A percentile compares a stretch with the other conserved stretches of the same genome.
These are phyloP conservation scores for Hypoxylon sp. DNA, from an alignment of 2,329 filamentous ascomycete species.

Conservation along the genomic window DNA sequence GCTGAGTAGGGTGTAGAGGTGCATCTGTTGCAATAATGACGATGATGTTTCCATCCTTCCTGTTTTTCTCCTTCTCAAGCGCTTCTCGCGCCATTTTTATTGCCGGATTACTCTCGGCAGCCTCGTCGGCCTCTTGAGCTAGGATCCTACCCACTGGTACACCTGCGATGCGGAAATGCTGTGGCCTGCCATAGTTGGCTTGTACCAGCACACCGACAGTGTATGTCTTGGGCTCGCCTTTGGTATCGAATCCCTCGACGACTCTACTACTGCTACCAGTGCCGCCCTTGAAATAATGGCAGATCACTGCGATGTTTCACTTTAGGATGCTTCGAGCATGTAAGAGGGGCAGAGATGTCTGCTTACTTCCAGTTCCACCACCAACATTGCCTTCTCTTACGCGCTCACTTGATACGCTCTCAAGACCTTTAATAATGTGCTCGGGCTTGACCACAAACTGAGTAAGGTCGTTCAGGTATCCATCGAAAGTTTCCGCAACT, in stretches of 20 bases:
- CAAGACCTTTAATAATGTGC: constrained; percentile 68
- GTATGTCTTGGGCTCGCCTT: constrained; percentile 60
- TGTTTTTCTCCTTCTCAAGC: constrained; percentile 58
- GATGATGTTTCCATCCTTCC: constrained; percentile 73
- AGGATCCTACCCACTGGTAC: constrained; percentile 73
- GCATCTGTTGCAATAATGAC: constrained; percentile 71
- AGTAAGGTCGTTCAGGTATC: constrained; percentile 69
- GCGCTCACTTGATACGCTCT: constrained; percentile 61
- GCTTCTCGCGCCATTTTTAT: constrained; percentile 51
- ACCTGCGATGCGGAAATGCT: constrained; percentile 70
- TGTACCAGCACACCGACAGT: constrained; percentile 74
- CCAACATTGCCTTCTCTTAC: constrained; percentile 74
- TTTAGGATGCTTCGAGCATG: neutral
- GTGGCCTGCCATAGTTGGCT: constrained; percentile 72
- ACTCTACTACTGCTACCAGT: constrained; percentile 72
- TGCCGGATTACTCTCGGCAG: constrained; percentile 42
- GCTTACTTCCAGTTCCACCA: constrained; percentile 69
- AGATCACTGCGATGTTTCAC: constrained; percentile 63
- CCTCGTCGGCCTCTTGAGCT: constrained; percentile 56
- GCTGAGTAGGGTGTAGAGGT: constrained; percentile 68
- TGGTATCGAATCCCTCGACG: constrained; percentile 61
- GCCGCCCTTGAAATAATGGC: constrained; percentile 75
- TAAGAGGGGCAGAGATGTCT: neutral
- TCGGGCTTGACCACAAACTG: constrained; percentile 67
- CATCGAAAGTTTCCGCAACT: constrained; percentile 74